A percentile compares a stretch with the other conserved stretches of the same genome.
These are phyloP conservation scores for Saccharomycopsis oosterbeekiorum DNA, from an alignment of 805 yeast species.

Conservation along the genomic window DNA sequence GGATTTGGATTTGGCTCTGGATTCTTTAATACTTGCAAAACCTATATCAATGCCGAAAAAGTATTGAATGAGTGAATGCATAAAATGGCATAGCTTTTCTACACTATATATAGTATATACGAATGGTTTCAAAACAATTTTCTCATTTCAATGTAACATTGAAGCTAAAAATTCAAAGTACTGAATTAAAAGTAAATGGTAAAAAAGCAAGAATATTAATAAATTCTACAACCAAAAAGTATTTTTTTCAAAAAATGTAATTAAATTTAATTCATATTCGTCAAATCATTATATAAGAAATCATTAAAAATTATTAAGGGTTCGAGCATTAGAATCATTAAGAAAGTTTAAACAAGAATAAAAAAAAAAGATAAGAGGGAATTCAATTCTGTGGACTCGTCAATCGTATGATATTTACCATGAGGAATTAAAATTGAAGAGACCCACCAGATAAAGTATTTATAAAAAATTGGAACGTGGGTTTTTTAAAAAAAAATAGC, in stretches of 20 bases:
- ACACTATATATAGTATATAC: not conserved
- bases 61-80: not conserved
- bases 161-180: too few species aligned
- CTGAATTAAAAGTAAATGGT: too few species aligned
- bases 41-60: slow-evolving; percentile 4
- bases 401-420: not conserved
- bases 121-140: too few species aligned
- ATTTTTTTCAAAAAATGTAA: not conserved
- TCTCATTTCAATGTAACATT: too few species aligned
- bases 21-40: slow-evolving; percentile 8
- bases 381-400: not conserved
- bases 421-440: not conserved
- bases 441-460: not conserved
- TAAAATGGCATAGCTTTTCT: too few species aligned
- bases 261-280: not conserved
- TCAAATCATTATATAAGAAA: not conserved
- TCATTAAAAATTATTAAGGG: not conserved
- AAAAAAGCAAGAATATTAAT: too few species aligned
- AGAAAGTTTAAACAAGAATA: not conserved
- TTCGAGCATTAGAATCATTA: not conserved
- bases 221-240: too few species aligned
- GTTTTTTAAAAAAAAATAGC: too few species aligned
- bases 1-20: slow-evolving; percentile 14
- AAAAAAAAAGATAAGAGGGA: not conserved
- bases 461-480: not conserved